These are phyloP conservation scores for Zizania latifolia DNA, from an alignment of 176 grass and related monocot genomes.

Conservation along the genomic window DNA sequence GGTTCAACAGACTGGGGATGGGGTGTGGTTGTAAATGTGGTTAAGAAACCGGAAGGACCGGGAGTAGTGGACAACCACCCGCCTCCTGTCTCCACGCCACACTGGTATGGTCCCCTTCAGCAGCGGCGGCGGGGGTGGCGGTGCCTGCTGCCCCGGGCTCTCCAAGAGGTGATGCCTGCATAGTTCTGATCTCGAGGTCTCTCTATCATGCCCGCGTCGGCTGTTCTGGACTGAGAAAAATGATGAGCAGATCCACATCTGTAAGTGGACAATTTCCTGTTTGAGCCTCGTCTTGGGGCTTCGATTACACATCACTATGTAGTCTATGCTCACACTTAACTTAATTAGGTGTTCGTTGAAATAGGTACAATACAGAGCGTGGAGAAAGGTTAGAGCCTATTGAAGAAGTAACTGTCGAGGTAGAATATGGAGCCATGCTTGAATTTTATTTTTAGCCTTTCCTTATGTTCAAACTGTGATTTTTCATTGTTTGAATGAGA, in stretches of 20 bases:
- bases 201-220: too few relatives aligned
- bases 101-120: too few relatives aligned
- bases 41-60: too few relatives aligned
- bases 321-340: background rate
- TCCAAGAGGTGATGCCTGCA: too few relatives aligned
- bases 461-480: slow-evolving; percentile 12
- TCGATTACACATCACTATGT: background rate
- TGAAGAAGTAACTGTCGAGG: slow-evolving; percentile 99
- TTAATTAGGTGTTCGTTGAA: slow-evolving; percentile 20
- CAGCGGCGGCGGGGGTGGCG: too few relatives aligned
- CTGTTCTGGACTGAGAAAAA: background rate
- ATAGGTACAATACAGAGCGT: too few relatives aligned
- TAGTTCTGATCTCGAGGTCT: background rate
- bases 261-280: slow-evolving; percentile 33
- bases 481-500: slow-evolving; percentile 17
- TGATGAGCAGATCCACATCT: slow-evolving; percentile 49
- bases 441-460: too few relatives aligned
- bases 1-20: too few relatives aligned
- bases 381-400: slow-evolving; percentile 78
- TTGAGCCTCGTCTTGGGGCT: background rate
- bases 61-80: too few relatives aligned
- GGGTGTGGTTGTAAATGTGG: too few relatives aligned
- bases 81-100: too few relatives aligned
- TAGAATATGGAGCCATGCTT: slow-evolving; percentile 31
- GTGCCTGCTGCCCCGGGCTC: too few relatives aligned